These are phyloP conservation scores for Ceratocystis ficicola DNA, from an alignment of 2,329 filamentous ascomycete species.

Conservation along the genomic window DNA sequence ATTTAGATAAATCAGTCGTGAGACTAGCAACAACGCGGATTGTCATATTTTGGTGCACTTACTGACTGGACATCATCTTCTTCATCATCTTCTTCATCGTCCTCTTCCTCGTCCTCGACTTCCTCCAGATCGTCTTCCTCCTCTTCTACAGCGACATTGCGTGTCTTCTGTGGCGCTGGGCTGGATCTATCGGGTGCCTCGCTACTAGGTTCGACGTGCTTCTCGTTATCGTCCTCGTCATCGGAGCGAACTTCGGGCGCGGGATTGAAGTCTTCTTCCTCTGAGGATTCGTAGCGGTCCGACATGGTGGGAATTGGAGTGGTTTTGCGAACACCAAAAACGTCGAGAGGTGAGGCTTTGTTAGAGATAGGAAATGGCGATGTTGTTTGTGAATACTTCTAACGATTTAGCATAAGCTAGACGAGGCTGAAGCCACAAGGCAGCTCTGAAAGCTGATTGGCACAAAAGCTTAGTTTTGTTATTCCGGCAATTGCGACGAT, in stretches of 20 bases:
- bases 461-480: neutral
- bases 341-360: no score
- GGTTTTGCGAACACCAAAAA: neutral
- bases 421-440: slow-evolving; percentile 2
- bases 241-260: slow-evolving; percentile 62
- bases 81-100: slow-evolving; percentile 32
- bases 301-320: slow-evolving; percentile 14
- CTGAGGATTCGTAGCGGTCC: slow-evolving; percentile 41
- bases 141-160: slow-evolving; percentile 13
- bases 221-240: slow-evolving; percentile 43
- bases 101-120: slow-evolving; percentile 28
- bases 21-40: no score
- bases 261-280: slow-evolving; percentile 86
- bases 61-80: slow-evolving; percentile 58
- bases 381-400: no score
- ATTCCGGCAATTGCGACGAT: neutral
- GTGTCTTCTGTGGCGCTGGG: slow-evolving; percentile 16
- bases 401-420: neutral
- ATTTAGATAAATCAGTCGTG: neutral
- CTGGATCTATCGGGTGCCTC: slow-evolving; percentile 20
- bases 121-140: slow-evolving; percentile 21
- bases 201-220: slow-evolving; percentile 26
- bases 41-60: slow-evolving; percentile 15
- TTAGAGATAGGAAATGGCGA: no score
- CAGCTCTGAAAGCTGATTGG: neutral